A percentile compares a stretch with the other conserved stretches of the same genome.
Conservation (phyloP, 495 filamentous ascomycete species). For the Lindgomyces ingoldianus region DNA sequence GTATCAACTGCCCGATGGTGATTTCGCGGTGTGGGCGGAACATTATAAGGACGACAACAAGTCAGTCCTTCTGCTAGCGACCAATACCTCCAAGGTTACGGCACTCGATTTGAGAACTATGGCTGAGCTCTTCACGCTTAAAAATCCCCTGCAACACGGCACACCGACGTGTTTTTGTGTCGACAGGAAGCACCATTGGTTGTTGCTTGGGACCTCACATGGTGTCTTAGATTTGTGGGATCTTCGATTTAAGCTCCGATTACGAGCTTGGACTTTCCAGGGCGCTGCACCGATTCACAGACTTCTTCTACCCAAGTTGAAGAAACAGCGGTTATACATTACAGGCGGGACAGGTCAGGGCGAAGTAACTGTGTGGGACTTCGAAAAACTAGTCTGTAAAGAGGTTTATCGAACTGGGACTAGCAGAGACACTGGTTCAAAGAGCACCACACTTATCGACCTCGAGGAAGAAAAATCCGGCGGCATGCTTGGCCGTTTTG, state of each 20-base stretch:
- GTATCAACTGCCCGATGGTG: conserved; percentile 71
- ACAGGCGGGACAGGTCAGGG: conserved; percentile 84
- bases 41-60: conserved; percentile 81
- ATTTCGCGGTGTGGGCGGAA: conserved; percentile 88
- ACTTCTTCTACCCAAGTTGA: conserved; percentile 70
- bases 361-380: conserved; percentile 95
- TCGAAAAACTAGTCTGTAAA: conserved; percentile 84
- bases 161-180: conserved; percentile 90
- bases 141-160: conserved; percentile 92
- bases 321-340: conserved; percentile 73
- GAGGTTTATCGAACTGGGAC: conserved; percentile 76
- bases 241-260: conserved; percentile 81
- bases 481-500: conserved; percentile 86
- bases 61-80: conserved; percentile 82
- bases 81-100: conserved; percentile 77
- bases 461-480: conserved; percentile 87
- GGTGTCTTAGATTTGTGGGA: conserved; percentile 96
- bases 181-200: conserved; percentile 81
- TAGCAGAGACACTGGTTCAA: conserved; percentile 54
- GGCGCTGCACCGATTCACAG: conserved; percentile 80
- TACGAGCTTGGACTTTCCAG: conserved; percentile 87
- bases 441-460: conserved; percentile 81
- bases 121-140: conserved; percentile 73
- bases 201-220: conserved; percentile 87
- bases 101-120: conserved; percentile 89